A percentile compares a stretch with the other conserved stretches of the same genome.
These are phyloP conservation scores for Hymenoscyphus linearis DNA, from an alignment of 2,329 filamentous ascomycete genomes.

Conservation along the genomic window DNA sequence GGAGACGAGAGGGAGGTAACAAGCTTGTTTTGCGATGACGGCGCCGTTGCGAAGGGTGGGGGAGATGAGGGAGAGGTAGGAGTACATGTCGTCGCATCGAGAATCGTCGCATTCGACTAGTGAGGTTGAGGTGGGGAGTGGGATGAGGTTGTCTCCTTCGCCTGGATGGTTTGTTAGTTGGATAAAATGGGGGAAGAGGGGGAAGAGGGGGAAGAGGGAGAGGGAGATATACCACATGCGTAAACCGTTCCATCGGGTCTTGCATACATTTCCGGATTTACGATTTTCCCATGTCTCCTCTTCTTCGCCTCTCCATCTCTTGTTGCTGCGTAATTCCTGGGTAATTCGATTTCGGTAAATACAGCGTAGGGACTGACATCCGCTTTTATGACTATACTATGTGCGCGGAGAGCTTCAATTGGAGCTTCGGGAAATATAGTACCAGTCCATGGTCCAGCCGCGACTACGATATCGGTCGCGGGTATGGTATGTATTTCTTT, in stretches of 20 bases:
- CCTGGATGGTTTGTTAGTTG: conserved; percentile 36
- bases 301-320: conserved; percentile 44
- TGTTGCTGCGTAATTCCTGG: conserved; percentile 53
- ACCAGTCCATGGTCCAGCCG: conserved; percentile 58
- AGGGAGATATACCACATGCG: conserved; percentile 64
- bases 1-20: conserved; percentile 68
- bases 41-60: conserved; percentile 62
- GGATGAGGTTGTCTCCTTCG: conserved; percentile 71
- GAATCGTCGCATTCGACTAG: conserved; percentile 68
- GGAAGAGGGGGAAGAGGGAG: background rate
- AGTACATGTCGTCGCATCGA: conserved; percentile 79
- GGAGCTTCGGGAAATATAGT: conserved; percentile 51
- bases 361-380: conserved; percentile 69
- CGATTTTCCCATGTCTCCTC: conserved; percentile 54
- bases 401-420: conserved; percentile 54
- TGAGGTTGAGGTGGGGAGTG: conserved; percentile 71
- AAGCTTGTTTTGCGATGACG: conserved; percentile 75
- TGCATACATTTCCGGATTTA: conserved; percentile 90
- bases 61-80: conserved; percentile 66
- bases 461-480: conserved; percentile 41
- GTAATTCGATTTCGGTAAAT: conserved; percentile 81
- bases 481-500: conserved; percentile 43
- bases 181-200: too few species aligned
- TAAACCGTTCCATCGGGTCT: conserved; percentile 86
- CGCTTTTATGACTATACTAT: conserved; percentile 60